These are phyloP conservation scores for Passiflora organensis DNA, from an alignment of 345 rosid genomes.

Conservation along the genomic window DNA sequence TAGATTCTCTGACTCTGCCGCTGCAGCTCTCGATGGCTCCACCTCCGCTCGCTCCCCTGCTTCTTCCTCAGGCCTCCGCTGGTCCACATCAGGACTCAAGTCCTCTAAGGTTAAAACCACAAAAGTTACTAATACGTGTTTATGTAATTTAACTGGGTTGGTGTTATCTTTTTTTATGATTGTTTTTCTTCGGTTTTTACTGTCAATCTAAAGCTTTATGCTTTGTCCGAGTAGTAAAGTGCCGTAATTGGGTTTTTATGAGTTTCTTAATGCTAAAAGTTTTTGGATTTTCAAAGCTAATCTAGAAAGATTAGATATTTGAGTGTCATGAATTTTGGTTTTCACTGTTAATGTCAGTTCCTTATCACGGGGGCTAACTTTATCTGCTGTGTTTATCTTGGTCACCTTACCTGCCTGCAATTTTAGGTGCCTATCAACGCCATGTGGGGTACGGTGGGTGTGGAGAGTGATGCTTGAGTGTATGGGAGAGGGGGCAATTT, in stretches of 20 bases:
- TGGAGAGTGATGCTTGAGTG: constrained; percentile 38
- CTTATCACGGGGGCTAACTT: constrained; percentile 1
- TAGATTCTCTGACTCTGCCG: constrained; percentile 33
- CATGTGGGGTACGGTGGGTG: constrained; percentile 34
- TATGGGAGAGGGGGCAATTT: constrained; percentile 39
- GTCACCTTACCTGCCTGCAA: constrained; percentile 2
- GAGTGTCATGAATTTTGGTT: too few species aligned
- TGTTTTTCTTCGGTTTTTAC: neutral
- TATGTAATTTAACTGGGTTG: too few species aligned
- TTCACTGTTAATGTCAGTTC: constrained; percentile 4
- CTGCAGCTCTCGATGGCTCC: neutral
- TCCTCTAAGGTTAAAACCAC: constrained; percentile 52
- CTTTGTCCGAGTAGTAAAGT: too few species aligned
- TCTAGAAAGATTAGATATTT: neutral
- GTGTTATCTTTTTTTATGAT: neutral
- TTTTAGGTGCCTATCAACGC: constrained; percentile 23
- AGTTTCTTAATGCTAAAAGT: neutral
- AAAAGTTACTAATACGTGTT: too few species aligned
- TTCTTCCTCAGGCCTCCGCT: constrained; percentile 61
- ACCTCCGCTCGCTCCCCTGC: constrained; percentile 49
- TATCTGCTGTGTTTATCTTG: neutral
- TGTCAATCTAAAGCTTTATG: too few species aligned
- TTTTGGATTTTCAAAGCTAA: neutral
- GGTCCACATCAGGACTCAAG: constrained; percentile 44
- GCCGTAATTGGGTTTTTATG: too few species aligned